A percentile compares a stretch with the other conserved stretches of the same genome.
Conservation (phyloP, 2,329 filamentous ascomycete species). For the Podosphaera leucotricha region DNA sequence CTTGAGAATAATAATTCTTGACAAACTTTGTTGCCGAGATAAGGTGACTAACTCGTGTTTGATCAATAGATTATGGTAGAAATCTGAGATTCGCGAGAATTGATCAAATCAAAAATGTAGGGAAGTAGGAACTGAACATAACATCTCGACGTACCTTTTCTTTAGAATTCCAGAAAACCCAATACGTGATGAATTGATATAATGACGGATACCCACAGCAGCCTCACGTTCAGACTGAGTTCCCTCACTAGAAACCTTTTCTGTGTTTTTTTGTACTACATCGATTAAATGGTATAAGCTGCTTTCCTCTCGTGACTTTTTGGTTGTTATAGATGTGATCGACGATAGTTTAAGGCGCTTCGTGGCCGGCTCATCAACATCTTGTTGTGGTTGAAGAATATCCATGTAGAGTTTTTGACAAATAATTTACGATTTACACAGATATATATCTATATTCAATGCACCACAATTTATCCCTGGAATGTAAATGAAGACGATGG, state of each 20-base stretch:
- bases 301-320: neutral
- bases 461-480: too few species aligned
- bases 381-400: neutral
- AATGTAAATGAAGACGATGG: too few species aligned
- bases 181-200: constrained; percentile 29
- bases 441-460: too few species aligned
- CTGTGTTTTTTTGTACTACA: neutral
- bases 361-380: neutral
- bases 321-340: neutral
- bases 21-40: neutral
- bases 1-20: neutral
- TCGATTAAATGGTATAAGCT: neutral
- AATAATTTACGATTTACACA: too few species aligned
- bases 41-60: neutral
- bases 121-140: neutral
- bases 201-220: constrained; percentile 37
- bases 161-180: constrained; percentile 44
- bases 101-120: too few species aligned
- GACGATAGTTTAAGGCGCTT: neutral
- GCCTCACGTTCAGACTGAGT: constrained; percentile 7
- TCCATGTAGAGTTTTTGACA: neutral
- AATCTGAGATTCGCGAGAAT: neutral
- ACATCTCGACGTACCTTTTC: constrained; percentile 26
- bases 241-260: neutral
- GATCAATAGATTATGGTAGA: neutral